Base-by-base conservation (phyloP, 2,329 filamentous ascomycete genomes). In the Penicillium sclerotigenum region DNA sequence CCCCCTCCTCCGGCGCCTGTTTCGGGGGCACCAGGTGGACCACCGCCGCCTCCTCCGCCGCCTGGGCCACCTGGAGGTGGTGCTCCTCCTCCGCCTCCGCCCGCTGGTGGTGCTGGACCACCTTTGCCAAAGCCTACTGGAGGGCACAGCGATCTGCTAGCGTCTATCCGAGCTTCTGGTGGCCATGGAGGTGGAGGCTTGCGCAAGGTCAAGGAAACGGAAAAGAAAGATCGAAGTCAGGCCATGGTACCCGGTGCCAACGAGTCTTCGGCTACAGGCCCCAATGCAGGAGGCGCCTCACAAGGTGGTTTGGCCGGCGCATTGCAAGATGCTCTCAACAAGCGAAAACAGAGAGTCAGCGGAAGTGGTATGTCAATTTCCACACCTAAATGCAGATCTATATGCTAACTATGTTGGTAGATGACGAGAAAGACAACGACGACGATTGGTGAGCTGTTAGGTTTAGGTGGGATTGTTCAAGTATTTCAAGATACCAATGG, bases 291-390 rank as follows among this genome's bases (percentile, higher is more conserved):
- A 11, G 84, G 75, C 34, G 73, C 68, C 42, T 73, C 73, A 54
- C 77, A 75, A 42, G 77, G 86, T 54, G 87, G 85, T 34, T 84
- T 97, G 82, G 90, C 91, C 22, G 90, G 88, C 77, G 92, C 91
- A 46, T 77, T 96, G 65, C 90, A 90, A 57, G 87, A 85, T 58
- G 89, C 88, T 55, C 75, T 92, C 66, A 85, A 87, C 69, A 89
- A 90, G 77, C 83, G 93, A 73, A 97, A 97, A 80, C 86, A 91
- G 75, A 96, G 96, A 81, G 93, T 97, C 72, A 90, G 90, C 77
- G 88, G 90, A 73, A 96, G 90, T 81, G 93, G 93, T 97, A 85
- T 85, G 90, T 87, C 14, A 16, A 42, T 50, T 50, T 10, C 48
- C 52, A 54, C 31, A 7, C 34, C 29, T 22, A 22, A 29, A 40